Base-by-base conservation (phyloP, 2,329 filamentous ascomycete species). In the Fusarium nelsonii region DNA sequence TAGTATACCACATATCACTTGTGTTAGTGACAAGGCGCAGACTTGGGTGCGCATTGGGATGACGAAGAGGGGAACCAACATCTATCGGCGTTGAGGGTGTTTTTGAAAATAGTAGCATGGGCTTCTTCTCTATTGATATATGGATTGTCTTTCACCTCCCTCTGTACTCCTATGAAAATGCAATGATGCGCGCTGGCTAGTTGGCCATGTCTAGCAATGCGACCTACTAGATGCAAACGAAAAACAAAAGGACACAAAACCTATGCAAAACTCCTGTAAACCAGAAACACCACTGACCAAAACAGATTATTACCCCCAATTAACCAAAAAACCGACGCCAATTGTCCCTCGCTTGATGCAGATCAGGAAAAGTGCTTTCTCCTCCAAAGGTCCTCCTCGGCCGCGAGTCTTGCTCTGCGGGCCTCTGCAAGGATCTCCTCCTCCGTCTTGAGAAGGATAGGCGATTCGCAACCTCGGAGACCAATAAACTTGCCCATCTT, bases 401-500 rank as follows among this genome's bases (percentile, higher is more conserved):
- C 80, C 3, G 73, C 76, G 18, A 77, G 44, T 50, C 80, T 77
- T 10, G 79, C 79, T 53, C 76, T 74, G 39, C 82, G 74, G 10
- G 81, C 83, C 55, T 82, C 81, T 52, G 81, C 80, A 45, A 80
- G 69, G 58, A 87, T 82, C 67, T 87, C 82, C 36, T 86, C 83
- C 70, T 86, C 82, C 10, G 79, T 79, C 75, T 79, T 81, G 64
- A 80, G 68, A 48, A 76, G 55, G 52, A 74, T 63, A 11, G 82
- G 81, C 18, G 76, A 77, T 39, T 84, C 80, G 65, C 82, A 84
- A 3, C 90, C 91, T 51, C 87, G 81, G 58, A 94, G 81, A 14
- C 91, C 91, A 75, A 93, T 92, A 70, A 94, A 94, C 70, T 87
- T 83, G 45, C 91, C 91, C 75, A 93, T 87, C 79, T 89, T 89